phyloP scores from a whole-genome alignment of 371 early-diverging fungal genomes.

The Mortierella sp. region DNA sequence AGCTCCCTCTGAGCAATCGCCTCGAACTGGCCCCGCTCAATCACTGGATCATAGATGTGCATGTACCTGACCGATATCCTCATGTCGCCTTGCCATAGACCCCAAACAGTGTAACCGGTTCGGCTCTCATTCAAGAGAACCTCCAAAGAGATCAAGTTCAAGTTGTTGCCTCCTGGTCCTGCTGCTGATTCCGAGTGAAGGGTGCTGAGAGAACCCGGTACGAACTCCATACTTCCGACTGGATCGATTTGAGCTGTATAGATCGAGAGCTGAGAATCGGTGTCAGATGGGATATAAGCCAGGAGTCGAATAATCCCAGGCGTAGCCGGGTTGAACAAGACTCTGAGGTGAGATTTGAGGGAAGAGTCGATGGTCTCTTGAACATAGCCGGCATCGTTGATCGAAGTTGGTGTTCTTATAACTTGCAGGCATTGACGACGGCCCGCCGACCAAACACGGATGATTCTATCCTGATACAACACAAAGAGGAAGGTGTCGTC shows the following conservation, averaged over 20 bases:
- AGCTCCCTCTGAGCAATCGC: constrained; percentile 25
- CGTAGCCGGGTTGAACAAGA: constrained; percentile 45
- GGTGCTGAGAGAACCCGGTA: constrained; percentile 20
- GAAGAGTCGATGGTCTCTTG: constrained; percentile 50
- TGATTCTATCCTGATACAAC: constrained; percentile 43
- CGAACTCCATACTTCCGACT: constrained; percentile 34
- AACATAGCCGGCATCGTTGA: constrained; percentile 39
- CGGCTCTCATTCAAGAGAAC: constrained; percentile 25
- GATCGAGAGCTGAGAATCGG: constrained; percentile 39
- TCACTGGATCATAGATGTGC: constrained; percentile 39
- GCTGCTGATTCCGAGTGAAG: constrained; percentile 27
- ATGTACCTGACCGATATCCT: constrained; percentile 33
- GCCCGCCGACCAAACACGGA: constrained; percentile 45
- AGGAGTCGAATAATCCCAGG: constrained; percentile 47
- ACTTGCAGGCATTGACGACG: constrained; percentile 47
- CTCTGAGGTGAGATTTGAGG: constrained; percentile 26
- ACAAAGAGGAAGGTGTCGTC: constrained; percentile 43
- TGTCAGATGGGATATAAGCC: constrained; percentile 45
- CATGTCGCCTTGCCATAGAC: constrained; percentile 41
- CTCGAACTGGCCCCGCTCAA: constrained; percentile 29
- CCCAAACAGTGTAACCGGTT: constrained; percentile 48
- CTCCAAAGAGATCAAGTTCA: constrained; percentile 26
- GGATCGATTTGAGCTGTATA: constrained; percentile 36
- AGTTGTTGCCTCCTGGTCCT: constrained; percentile 20
- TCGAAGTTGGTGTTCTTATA: constrained; percentile 21